Evolutionary conservation across 192 early-diverging fungal species (phyloP).

Genomic region (Coemansia sp.): DNA sequence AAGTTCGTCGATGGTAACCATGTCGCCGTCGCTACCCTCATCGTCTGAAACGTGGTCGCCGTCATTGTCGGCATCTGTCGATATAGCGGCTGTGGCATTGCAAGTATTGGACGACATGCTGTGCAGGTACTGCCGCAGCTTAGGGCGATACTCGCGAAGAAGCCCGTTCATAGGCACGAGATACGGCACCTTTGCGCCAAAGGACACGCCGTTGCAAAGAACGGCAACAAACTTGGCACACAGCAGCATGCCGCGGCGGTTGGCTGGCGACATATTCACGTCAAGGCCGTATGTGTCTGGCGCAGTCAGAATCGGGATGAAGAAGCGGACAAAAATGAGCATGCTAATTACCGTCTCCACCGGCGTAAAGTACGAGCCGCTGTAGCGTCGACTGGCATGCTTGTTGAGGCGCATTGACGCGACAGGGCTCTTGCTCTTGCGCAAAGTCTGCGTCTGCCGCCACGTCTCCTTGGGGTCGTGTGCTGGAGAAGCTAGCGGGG

Average conservation of each 20-base stretch:
- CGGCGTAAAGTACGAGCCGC: constrained; percentile 56
- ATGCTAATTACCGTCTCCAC: constrained; percentile 68
- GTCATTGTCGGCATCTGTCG: neutral
- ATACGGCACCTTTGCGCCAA: constrained; percentile 89
- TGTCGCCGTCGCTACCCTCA: constrained; percentile 19
- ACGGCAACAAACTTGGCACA: constrained; percentile 94
- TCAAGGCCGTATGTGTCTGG: constrained; percentile 76
- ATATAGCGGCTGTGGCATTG: neutral
- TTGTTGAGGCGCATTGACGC: constrained; percentile 24
- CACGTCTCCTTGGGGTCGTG: constrained; percentile 32
- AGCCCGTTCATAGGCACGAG: constrained; percentile 88
- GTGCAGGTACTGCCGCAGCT: constrained; percentile 73
- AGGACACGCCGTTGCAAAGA: constrained; percentile 89
- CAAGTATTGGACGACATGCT: constrained; percentile 48
- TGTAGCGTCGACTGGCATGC: constrained; percentile 37
- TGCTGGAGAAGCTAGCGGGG: constrained; percentile 4
- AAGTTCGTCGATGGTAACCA: constrained; percentile 46
- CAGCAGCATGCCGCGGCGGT: constrained; percentile 81
- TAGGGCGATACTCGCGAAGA: constrained; percentile 74
- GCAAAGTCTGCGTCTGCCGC: constrained; percentile 33
- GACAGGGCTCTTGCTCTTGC: constrained; percentile 27
- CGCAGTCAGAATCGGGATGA: constrained; percentile 89
- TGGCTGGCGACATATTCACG: constrained; percentile 62
- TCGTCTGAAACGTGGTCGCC: constrained; percentile 4
- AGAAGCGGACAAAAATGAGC: constrained; percentile 91